A percentile compares a stretch with the other conserved stretches of the same genome.
phyloP scores from a whole-genome alignment of 805 yeast genomes.

The Aciculoconidium aculeatum region DNA sequence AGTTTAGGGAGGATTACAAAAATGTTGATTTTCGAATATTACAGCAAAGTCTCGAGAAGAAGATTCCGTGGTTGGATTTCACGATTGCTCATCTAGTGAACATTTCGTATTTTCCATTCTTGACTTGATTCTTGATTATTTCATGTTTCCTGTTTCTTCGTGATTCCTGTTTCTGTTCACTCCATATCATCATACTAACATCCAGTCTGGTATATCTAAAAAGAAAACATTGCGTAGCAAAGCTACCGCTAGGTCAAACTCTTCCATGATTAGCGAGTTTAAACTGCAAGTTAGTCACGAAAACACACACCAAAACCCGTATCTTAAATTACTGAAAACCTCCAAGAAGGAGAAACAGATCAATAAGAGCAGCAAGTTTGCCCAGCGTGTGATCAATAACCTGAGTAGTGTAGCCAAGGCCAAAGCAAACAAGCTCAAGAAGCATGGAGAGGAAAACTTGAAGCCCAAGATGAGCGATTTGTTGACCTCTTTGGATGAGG shows the following conservation, averaged over 20 bases:
- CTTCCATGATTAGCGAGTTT: conserved; percentile 24
- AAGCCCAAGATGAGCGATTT: conserved; percentile 66
- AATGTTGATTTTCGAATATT: too few relatives aligned
- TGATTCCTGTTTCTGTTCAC: too few relatives aligned
- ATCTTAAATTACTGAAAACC: conserved; percentile 46
- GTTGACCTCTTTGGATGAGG: conserved; percentile 43
- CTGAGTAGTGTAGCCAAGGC: conserved; percentile 58
- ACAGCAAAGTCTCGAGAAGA: too few relatives aligned
- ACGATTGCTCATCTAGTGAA: too few relatives aligned
- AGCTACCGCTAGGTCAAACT: conserved; percentile 17
- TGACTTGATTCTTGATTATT: too few relatives aligned
- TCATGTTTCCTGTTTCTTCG: too few relatives aligned
- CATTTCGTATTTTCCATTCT: too few relatives aligned
- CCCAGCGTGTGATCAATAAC: conserved; percentile 26
- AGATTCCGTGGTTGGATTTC: too few relatives aligned
- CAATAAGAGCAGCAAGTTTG: conserved; percentile 33
- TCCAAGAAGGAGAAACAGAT: conserved; percentile 49
- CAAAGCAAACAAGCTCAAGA: conserved; percentile 56
- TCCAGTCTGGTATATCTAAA: conserved; percentile 27
- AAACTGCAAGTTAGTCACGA: conserved; percentile 12
- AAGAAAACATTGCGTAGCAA: conserved; percentile 32
- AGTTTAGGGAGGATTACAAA: too few relatives aligned
- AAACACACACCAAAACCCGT: conserved; percentile 29
- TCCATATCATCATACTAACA: conserved; percentile 1
- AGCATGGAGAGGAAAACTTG: conserved; percentile 53